Evolutionary conservation across 2,329 filamentous ascomycete species (phyloP), one percentile per base, ranked within the genome.

Genomic region (Phialophora tarda): DNA sequence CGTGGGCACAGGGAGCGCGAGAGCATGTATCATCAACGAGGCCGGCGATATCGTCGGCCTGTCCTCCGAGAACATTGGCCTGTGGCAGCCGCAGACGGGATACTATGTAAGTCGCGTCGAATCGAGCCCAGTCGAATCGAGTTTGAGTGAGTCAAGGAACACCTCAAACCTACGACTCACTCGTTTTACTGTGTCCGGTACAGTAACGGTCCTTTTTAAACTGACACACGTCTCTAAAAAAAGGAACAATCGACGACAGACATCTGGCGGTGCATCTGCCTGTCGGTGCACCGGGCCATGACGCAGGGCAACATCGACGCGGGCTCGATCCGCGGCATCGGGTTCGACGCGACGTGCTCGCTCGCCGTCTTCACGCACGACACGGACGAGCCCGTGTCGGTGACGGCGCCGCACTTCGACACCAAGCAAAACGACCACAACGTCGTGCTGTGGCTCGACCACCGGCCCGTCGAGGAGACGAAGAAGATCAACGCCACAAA

Each of bases 261-360:
- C 78, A 99, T 99, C 75, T 99, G 95, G 95, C 86, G 88, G 70
- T 94, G 92, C 79, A 97, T 99, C 77, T 97, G 93, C 82, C 85
- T 88, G 67, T 95, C 92, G 50, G 92, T 97, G 44, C 90, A 93
- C 74, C 86, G 89, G 60, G 92, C 93, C 53, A 86, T 98, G 74
- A 86, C 85, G 75, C 90, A 97, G 78, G 91, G 94, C 72, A 89
- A 89, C 73, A 89, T 96, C 72, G 88, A 94, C 74, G 86, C 89
- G 4, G 82, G 82, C 69, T 88, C 86, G 41, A 90, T 99, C 74
- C 90, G 90, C 73, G 95, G 95, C 65, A 92, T 99, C 74, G 95
- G 95, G 61, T 98, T 99, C 78, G 95, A 99, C 78, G 95, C 95
- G 24, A 99, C 95, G n/a, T 99, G 95, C 83, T 99, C 95, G 21